Conservation (phyloP, 2,329 filamentous ascomycete genomes). For the Hymenoscyphus fraxineus region DNA sequence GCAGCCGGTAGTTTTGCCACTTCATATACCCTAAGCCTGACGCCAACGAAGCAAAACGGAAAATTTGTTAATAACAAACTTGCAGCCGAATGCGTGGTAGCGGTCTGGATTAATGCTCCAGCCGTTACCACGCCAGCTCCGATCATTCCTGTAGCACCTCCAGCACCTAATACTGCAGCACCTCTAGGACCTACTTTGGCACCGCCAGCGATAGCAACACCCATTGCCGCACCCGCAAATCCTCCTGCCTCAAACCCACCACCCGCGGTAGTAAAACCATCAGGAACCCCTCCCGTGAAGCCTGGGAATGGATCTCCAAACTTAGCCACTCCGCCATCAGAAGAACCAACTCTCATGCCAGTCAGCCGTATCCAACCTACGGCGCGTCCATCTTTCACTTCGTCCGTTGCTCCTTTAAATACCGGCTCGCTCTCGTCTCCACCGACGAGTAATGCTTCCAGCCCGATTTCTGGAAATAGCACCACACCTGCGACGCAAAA, state of each 20-base stretch:
- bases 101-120: conserved; percentile 22
- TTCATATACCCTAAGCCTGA: conserved; percentile 25
- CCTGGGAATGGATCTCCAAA: neutral
- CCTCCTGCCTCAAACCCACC: neutral
- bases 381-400: neutral
- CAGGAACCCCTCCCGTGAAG: neutral
- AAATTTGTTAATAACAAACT: conserved; percentile 26
- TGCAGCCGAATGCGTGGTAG: conserved; percentile 26
- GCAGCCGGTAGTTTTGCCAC: conserved; percentile 35
- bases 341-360: neutral
- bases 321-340: neutral
- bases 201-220: neutral
- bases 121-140: conserved; percentile 10
- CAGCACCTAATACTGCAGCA: neutral
- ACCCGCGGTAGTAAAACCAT: neutral
- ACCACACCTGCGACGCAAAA: neutral
- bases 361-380: neutral
- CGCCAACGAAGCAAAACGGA: conserved; percentile 23
- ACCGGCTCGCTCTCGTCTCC: neutral
- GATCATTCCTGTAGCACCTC: neutral
- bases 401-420: neutral
- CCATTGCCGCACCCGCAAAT: neutral
- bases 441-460: neutral
- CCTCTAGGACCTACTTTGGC: neutral
- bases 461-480: neutral